Evolutionary conservation across 2,329 filamentous ascomycete genomes (phyloP), one percentile per base, ranked within the genome.

Genomic region (Alternaria ethzedia): DNA sequence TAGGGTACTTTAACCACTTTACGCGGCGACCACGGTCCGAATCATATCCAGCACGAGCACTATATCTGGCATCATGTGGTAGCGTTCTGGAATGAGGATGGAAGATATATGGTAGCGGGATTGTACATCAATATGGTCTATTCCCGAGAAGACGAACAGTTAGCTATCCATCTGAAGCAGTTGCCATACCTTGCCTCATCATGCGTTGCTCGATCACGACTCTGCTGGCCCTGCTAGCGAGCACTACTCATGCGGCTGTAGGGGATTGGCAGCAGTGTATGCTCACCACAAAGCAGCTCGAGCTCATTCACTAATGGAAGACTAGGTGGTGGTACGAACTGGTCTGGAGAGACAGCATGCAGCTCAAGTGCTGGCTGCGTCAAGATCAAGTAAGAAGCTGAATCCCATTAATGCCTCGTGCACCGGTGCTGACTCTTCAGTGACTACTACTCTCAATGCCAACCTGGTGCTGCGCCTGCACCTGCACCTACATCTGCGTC

Each of bases 381-480:
- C 2, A 66, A 70, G 54, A 57, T 79, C 64, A 79, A 75, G 76
- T 78, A 66, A 51, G 59, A 32, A 2, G 4, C 25, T 9, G 26
- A 10, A 54, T 25, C n/a, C 30, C 8, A 7, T 32, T 41, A 10
- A 15, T 46, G 13, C 6, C 8, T n/a, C 15, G 12, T 9, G 23
- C 50, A 49, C 5, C 17, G 36, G 13, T 7, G 25, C 64, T 72
- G 54, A 73, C 50, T 9, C 6, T 9, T 3, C n/a, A 52, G 77
- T 59, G 75, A 77, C 26, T 78, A 74, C 59, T 81, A 81, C 61
- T 78, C 75, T 6, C 81, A 83, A 78, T 82, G 81, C 59, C 75
- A 82, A 49, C 81, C 81, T 7, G 79, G 78, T 23, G 73, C 72
- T 25, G 73, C 67, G 3, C 64, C 71, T 26, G 58, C 60, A 41